These are phyloP conservation scores for Herpotrichia juniperi DNA, from an alignment of 2,329 filamentous ascomycete species.

Conservation along the genomic window DNA sequence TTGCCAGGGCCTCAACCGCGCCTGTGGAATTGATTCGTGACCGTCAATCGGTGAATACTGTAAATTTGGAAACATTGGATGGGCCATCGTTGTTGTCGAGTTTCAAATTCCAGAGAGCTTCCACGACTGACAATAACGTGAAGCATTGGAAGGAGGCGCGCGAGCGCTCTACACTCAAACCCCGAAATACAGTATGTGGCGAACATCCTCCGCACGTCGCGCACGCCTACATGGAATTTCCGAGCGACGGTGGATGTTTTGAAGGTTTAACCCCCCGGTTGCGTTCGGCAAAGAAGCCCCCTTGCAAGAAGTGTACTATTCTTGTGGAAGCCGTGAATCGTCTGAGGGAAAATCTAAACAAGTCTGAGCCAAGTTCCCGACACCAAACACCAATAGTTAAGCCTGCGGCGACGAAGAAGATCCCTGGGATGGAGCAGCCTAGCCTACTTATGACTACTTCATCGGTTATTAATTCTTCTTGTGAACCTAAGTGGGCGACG, in stretches of 20 bases:
- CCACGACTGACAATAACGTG: constrained; percentile 31
- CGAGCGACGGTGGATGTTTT: not conserved
- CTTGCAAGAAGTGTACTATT: constrained; percentile 31
- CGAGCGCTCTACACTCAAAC: not conserved
- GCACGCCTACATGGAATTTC: constrained; percentile 24
- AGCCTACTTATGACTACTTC: not conserved
- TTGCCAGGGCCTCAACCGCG: constrained; percentile 29
- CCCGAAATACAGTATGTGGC: constrained; percentile 26
- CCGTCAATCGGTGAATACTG: not conserved
- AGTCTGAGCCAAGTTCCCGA: constrained; percentile 1
- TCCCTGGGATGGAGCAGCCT: constrained; percentile 2
- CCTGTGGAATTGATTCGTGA: constrained; percentile 14
- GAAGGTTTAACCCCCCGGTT: not conserved
- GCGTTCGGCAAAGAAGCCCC: not conserved
- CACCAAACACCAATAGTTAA: not conserved
- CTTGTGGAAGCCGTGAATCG: constrained; percentile 29
- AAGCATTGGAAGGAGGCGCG: not conserved
- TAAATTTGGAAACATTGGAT: constrained; percentile 25
- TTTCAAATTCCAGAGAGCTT: constrained; percentile 23
- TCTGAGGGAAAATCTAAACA: constrained; percentile 24
- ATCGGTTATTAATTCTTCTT: not conserved
- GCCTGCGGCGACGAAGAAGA: not conserved
- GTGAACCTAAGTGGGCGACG: not conserved
- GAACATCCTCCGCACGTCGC: constrained; percentile 8
- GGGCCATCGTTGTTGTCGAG: constrained; percentile 27